Conservation (phyloP, 208 protist genomes). For the Porcisia deanei region DNA sequence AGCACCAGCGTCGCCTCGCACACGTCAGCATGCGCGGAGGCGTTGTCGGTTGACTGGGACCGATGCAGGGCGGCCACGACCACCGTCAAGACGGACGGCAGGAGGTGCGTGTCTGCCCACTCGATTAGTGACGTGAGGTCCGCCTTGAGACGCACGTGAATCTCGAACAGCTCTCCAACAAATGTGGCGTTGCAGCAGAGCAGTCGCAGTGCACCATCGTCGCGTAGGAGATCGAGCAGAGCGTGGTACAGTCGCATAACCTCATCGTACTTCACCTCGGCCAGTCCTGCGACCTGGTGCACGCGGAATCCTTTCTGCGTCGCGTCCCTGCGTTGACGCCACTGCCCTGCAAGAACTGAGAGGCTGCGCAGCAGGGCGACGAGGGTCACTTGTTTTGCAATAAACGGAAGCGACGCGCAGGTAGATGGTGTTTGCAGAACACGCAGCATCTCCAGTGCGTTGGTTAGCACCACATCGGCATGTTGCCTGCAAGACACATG, state of each 20-base stretch:
- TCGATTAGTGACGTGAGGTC: constrained; percentile 29
- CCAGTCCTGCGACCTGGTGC: neutral
- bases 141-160: constrained; percentile 32
- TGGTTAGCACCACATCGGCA: constrained; percentile 13
- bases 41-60: constrained; percentile 35
- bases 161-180: constrained; percentile 49
- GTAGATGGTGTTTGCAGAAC: constrained; percentile 10
- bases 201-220: constrained; percentile 53
- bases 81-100: constrained; percentile 42
- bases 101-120: constrained; percentile 38
- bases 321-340: constrained; percentile 1
- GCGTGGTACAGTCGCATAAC: constrained; percentile 14
- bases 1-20: constrained; percentile 66
- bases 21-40: constrained; percentile 51
- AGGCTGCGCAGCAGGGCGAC: constrained; percentile 19
- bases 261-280: neutral
- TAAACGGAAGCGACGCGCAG: constrained; percentile 12
- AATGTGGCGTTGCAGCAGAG: constrained; percentile 64
- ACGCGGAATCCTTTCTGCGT: neutral
- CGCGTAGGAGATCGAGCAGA: constrained; percentile 32
- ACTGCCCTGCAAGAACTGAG: constrained; percentile 9
- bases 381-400: constrained; percentile 14
- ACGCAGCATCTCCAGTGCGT: constrained; percentile 16
- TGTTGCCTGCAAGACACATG: constrained; percentile 2
- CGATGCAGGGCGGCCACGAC: constrained; percentile 32